Evolutionary conservation across 148 eudicot genomes (phyloP).

Genomic region (Pharnaceum exiguum): DNA sequence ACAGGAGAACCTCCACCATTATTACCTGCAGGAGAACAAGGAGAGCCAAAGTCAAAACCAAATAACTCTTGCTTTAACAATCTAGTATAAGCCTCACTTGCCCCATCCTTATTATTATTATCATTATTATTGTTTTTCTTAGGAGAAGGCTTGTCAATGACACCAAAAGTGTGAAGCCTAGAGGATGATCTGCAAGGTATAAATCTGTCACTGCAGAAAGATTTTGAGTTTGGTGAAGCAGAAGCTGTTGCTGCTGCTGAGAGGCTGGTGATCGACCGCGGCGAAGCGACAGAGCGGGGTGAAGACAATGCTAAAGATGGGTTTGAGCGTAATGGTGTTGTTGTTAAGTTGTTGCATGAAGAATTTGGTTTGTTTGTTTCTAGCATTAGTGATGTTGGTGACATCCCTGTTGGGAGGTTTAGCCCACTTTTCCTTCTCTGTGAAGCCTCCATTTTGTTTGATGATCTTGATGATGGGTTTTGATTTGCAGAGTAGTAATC

Average conservation of each 20-base stretch:
- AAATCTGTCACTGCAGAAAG: slow-evolving; percentile 76
- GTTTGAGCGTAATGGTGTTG: slow-evolving; percentile 23
- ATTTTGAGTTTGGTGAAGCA: slow-evolving; percentile 39
- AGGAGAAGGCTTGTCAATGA: slow-evolving; percentile 65
- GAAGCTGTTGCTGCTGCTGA: slow-evolving; percentile 30
- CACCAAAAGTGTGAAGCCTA: slow-evolving; percentile 75
- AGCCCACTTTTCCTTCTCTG: slow-evolving; percentile 78
- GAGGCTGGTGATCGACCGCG: slow-evolving; percentile 68
- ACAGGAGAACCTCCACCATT: slow-evolving; percentile 38
- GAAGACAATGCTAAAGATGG: slow-evolving; percentile 32
- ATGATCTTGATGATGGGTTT: slow-evolving; percentile 7
- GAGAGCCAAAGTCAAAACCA: slow-evolving; percentile 81
- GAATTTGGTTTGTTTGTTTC: slow-evolving; percentile 26
- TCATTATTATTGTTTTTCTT: slow-evolving; percentile 21
- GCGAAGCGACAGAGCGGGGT: slow-evolving; percentile 60
- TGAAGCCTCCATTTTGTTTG: slow-evolving; percentile 48
- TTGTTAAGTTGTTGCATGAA: slow-evolving; percentile 14
- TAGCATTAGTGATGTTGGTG: slow-evolving; percentile 51
- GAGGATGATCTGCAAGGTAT: slow-evolving; percentile 95
- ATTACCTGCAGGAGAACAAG: slow-evolving; percentile 66
- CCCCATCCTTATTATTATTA: slow-evolving; percentile 37
- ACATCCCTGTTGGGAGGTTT: slow-evolving; percentile 80
- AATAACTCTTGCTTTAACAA: slow-evolving; percentile 69
- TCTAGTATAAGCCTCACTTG: slow-evolving; percentile 67
- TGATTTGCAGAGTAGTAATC: too few relatives aligned